A percentile compares a stretch with the other conserved stretches of the same genome.
These are phyloP conservation scores for Paraleonurus japonicus DNA, from an alignment of 257 asterid genomes.

Conservation along the genomic window DNA sequence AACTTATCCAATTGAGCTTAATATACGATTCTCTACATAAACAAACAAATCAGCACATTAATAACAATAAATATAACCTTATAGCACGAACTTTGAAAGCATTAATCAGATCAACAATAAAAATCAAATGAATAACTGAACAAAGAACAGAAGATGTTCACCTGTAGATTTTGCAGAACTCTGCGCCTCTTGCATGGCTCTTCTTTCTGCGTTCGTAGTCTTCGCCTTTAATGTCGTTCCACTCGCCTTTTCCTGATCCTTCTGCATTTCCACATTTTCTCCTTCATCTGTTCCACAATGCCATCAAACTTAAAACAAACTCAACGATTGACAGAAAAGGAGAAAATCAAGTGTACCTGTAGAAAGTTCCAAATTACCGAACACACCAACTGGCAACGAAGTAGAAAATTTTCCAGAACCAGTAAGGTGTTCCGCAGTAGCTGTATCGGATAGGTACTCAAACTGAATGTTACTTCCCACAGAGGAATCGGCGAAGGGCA, in stretches of 20 bases:
- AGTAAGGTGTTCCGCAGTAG: conserved; percentile 40
- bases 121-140: neutral
- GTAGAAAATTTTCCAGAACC: conserved; percentile 60
- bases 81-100: conserved; percentile 5
- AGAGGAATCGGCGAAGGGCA: conserved; percentile 36
- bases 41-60: conserved; percentile 8
- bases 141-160: conserved; percentile 12
- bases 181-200: conserved; percentile 86
- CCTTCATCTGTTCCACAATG: conserved; percentile 50
- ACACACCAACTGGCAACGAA: conserved; percentile 64
- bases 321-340: neutral
- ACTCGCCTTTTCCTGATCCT: conserved; percentile 40
- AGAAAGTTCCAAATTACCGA: conserved; percentile 39
- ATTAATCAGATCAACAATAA: neutral
- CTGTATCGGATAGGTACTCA: conserved; percentile 52
- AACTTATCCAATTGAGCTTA: neutral
- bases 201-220: conserved; percentile 77
- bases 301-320: conserved; percentile 18
- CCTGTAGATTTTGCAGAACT: conserved; percentile 79
- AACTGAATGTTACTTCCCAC: conserved; percentile 78
- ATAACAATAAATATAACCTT: neutral
- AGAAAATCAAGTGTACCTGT: conserved; percentile 35
- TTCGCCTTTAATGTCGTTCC: conserved; percentile 57
- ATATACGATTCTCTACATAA: neutral
- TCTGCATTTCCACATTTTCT: conserved; percentile 41